These are phyloP conservation scores for Cystofilobasidium capitatum DNA, from an alignment of 768 basidiomycete genomes.

Conservation along the genomic window DNA sequence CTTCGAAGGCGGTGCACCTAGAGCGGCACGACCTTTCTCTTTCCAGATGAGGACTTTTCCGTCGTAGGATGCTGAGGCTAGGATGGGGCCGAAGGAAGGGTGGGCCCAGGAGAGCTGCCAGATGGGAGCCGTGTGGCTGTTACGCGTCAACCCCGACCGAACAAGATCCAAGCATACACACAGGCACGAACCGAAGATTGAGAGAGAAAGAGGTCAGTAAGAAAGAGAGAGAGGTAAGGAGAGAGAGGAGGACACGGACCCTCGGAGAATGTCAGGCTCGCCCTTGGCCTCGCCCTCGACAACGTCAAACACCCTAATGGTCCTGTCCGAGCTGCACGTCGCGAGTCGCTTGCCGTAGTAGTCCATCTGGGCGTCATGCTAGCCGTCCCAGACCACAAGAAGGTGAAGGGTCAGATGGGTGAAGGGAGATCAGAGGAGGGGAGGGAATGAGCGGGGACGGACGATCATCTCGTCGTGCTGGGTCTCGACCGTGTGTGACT, in stretches of 20 bases:
- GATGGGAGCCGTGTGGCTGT: conserved; percentile 88
- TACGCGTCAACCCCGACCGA: neutral
- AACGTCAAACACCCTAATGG: conserved; percentile 89
- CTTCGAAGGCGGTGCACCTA: conserved; percentile 19
- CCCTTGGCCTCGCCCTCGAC: conserved; percentile 62
- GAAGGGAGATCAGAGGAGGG: neutral
- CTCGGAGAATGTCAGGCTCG: conserved; percentile 39
- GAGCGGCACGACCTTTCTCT: conserved; percentile 44
- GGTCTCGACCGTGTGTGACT: conserved; percentile 61
- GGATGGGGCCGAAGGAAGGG: conserved; percentile 90
- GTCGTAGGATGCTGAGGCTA: conserved; percentile 97
- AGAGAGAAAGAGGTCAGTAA: neutral
- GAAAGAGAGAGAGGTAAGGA: neutral
- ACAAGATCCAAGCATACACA: neutral
- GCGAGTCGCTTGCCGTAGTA: conserved; percentile 96
- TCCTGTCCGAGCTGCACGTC: conserved; percentile 91
- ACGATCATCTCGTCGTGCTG: conserved; percentile 99
- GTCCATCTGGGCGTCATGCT: conserved; percentile 98
- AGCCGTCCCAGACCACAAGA: neutral
- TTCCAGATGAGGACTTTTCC: conserved; percentile 98
- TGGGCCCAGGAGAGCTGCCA: conserved; percentile 99
- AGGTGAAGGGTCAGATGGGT: neutral
- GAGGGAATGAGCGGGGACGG: conserved; percentile 38
- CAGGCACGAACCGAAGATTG: neutral
- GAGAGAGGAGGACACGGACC: conserved; percentile 31